Evolutionary conservation across 176 grass and related monocot genomes (phyloP), one percentile per base, ranked within the genome.

Genomic region (Oryza glaberrima): DNA sequence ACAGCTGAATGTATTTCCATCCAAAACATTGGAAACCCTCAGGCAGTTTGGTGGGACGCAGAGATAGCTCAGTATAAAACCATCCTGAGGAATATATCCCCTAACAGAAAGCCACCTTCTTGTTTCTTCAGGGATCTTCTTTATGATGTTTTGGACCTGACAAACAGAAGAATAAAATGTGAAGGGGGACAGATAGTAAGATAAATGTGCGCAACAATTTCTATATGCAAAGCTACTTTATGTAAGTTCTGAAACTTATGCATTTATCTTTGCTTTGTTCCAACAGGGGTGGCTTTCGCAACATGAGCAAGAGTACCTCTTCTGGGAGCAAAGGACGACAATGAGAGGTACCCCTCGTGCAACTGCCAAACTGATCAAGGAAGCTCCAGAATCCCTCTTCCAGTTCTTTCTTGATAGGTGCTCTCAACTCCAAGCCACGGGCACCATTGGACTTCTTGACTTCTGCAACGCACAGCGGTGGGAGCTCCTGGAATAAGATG

Each of bases 1-100:
- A 20, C 84, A 65, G 72, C 22, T 76, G 34, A 63, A 34, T 51
- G 73, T 44, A 69, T 80, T 83, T 32, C 73, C 84, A 65, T 94
- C 89, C 69, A 76, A 75, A 75, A 89, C 70, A 79, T 89, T 88
- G 78, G 75, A 76, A 58, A 73, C 75, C 10, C 48, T 80, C 30
- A 94, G 76, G 73, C 92, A 94, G 65, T 91, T 94, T 19, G 89
- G 92, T 67, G 89, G 89, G 70, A 94, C 81, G 63, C 81, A 83
- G 15, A 94, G 56, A 30, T 85, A 83, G 67, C 77, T 71, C 81
- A 89, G 82, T 54, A 94, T 76, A 78, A 75, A 89, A 72, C 92
- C 92, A 70, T 77, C 85, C 69, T 91, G 92, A 56, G 71, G 92
- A 82, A 80, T 82, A 72, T 94, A 87, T 43, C 92, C 92, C 81